Evolutionary conservation across 257 asterid genomes (phyloP).

Genomic region (Jaltomata sinuosa): DNA sequence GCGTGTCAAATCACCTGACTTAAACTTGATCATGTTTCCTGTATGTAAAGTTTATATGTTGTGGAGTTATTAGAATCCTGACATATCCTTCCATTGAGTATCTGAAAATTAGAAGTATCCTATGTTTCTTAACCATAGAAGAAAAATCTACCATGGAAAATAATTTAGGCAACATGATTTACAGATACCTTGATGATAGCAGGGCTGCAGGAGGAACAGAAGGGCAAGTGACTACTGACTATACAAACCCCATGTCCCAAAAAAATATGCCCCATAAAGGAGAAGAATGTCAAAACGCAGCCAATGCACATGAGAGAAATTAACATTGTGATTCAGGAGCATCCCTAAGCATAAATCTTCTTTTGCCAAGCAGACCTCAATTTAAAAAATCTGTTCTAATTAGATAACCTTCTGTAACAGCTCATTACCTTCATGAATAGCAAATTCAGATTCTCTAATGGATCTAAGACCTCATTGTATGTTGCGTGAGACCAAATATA

Average conservation of each 20-base stretch:
- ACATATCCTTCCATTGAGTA: neutral
- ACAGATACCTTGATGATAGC: neutral
- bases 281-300: neutral
- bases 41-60: conserved; percentile 15
- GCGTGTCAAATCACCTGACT: conserved; percentile 70
- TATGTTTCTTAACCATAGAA: neutral
- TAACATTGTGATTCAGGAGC: neutral
- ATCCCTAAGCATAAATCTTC: neutral
- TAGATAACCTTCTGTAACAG: neutral
- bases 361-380: neutral
- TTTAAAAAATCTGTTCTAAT: neutral
- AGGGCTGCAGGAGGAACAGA: neutral
- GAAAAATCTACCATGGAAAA: neutral
- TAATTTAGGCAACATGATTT: neutral
- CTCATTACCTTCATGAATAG: neutral
- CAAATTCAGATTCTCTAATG: neutral
- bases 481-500: neutral
- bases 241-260: neutral
- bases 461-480: neutral
- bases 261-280: neutral
- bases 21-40: conserved; percentile 93
- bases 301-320: neutral
- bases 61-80: conserved; percentile 1
- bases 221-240: neutral
- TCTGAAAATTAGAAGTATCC: neutral